Evolutionary conservation across 176 grass and related monocot species (phyloP).

Genomic region (Ampelocalamus luodianensis): DNA sequence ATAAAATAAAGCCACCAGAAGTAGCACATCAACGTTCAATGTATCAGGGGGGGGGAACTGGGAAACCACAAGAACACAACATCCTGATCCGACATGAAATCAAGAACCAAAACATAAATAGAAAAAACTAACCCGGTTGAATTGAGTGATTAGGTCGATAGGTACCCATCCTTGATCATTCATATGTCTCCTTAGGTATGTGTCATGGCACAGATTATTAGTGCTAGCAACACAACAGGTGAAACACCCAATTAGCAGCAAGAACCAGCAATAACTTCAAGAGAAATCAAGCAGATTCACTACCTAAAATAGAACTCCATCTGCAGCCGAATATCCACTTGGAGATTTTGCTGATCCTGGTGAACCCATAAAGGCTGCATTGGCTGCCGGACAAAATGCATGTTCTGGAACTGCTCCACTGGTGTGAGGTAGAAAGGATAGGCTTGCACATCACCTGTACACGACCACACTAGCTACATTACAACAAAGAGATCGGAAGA

Average conservation of each 20-base stretch:
- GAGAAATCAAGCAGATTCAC: conserved; percentile 20
- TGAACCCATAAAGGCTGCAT: conserved; percentile 41
- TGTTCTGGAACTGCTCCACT: conserved; percentile 63
- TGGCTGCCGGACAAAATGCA: conserved; percentile 47
- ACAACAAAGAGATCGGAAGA: conserved; percentile 11
- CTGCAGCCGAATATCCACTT: conserved; percentile 52
- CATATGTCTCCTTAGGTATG: conserved; percentile 63
- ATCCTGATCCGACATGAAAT: background rate
- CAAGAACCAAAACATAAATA: background rate
- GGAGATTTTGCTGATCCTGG: conserved; percentile 45
- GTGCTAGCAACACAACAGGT: conserved; percentile 50
- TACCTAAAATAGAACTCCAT: conserved; percentile 97
- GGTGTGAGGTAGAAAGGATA: conserved; percentile 53
- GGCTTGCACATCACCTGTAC: conserved; percentile 32
- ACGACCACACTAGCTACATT: conserved; percentile 42
- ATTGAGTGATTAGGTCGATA: conserved; percentile 63
- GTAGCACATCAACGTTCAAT: background rate
- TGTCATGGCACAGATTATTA: conserved; percentile 76
- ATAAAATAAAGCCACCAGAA: background rate
- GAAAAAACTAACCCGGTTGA: conserved; percentile 64
- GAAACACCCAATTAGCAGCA: conserved; percentile 21
- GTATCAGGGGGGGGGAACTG: background rate
- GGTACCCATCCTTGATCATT: conserved; percentile 85
- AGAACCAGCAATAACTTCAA: background rate
- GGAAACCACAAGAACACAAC: background rate